Percentiles rank a stretch among this genome's conserved stretches.
Conservation (phyloP, 2,329 filamentous ascomycete genomes). For the Talaromyces sp. region DNA sequence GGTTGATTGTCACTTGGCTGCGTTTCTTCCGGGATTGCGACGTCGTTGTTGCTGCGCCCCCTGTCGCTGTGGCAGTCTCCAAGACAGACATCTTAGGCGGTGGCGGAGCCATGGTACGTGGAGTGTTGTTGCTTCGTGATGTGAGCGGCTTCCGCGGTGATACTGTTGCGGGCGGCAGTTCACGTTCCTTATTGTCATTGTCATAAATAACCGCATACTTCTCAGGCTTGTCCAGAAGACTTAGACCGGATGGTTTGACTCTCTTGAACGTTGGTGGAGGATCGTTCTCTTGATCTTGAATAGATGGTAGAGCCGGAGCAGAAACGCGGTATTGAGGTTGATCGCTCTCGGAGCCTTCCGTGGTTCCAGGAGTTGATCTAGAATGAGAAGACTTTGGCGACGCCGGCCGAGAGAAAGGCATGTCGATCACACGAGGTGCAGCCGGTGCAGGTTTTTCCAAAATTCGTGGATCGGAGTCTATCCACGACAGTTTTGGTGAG, state of each 20-base stretch:
- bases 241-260: conserved; percentile 55
- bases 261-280: conserved; percentile 66
- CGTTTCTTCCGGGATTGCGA: conserved; percentile 71
- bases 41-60: conserved; percentile 73
- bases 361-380: conserved; percentile 42
- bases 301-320: conserved; percentile 57
- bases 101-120: conserved; percentile 68
- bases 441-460: conserved; percentile 25
- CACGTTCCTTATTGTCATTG: conserved; percentile 41
- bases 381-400: conserved; percentile 37
- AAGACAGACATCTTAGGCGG: conserved; percentile 95
- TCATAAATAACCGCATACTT: conserved; percentile 53
- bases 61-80: conserved; percentile 82
- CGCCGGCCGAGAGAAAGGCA: conserved; percentile 32
- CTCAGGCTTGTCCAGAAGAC: conserved; percentile 55
- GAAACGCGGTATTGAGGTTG: conserved; percentile 58
- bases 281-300: conserved; percentile 82
- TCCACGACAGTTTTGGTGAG: conserved; percentile 38
- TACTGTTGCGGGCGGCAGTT: conserved; percentile 43
- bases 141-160: conserved; percentile 50
- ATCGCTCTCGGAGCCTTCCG: conserved; percentile 38
- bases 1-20: conserved; percentile 82
- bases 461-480: conserved; percentile 31
- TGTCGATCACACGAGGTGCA: conserved; percentile 24
- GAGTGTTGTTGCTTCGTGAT: conserved; percentile 64